Conservation (phyloP, 2,329 filamentous ascomycete genomes). For the Cladophialophora yegresii region DNA sequence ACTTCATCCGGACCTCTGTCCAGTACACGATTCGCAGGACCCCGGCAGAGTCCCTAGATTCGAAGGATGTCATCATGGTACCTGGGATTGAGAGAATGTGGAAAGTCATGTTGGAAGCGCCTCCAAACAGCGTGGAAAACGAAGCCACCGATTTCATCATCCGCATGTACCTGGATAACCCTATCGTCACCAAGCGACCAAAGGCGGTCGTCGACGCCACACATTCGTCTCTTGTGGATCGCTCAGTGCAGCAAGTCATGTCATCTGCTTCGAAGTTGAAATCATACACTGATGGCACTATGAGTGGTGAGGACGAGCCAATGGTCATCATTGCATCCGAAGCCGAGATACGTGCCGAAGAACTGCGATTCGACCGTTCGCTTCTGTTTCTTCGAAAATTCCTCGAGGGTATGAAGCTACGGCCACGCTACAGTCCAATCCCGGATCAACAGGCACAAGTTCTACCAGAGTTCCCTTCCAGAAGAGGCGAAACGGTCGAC, state of each 20-base stretch:
- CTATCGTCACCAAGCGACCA: slow-evolving; percentile 46
- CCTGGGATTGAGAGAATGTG: slow-evolving; percentile 72
- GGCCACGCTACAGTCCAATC: slow-evolving; percentile 59
- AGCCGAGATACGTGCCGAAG: slow-evolving; percentile 55
- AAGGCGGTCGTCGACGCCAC: slow-evolving; percentile 55
- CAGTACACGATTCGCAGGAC: slow-evolving; percentile 25
- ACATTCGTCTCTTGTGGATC: slow-evolving; percentile 70
- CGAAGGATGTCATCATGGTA: slow-evolving; percentile 47
- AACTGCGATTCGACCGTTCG: slow-evolving; percentile 68
- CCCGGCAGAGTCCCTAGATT: slow-evolving; percentile 40
- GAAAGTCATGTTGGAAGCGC: slow-evolving; percentile 73
- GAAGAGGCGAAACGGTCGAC: slow-evolving; percentile 49
- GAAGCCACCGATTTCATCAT: slow-evolving; percentile 71
- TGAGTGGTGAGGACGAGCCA: slow-evolving; percentile 53
- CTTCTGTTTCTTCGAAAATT: slow-evolving; percentile 69
- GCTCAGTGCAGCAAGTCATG: slow-evolving; percentile 71
- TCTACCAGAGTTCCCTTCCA: slow-evolving; percentile 44
- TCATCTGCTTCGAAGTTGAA: slow-evolving; percentile 63
- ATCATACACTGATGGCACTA: slow-evolving; percentile 48
- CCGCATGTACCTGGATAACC: slow-evolving; percentile 67
- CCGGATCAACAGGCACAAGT: slow-evolving; percentile 56
- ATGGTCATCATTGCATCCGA: slow-evolving; percentile 57
- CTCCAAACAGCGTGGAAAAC: slow-evolving; percentile 65
- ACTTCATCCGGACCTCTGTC: slow-evolving; percentile 31
- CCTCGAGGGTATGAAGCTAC: slow-evolving; percentile 55